Conservation (phyloP, 2,329 filamentous ascomycete species). For the Aaosphaeria pasadenensis region DNA sequence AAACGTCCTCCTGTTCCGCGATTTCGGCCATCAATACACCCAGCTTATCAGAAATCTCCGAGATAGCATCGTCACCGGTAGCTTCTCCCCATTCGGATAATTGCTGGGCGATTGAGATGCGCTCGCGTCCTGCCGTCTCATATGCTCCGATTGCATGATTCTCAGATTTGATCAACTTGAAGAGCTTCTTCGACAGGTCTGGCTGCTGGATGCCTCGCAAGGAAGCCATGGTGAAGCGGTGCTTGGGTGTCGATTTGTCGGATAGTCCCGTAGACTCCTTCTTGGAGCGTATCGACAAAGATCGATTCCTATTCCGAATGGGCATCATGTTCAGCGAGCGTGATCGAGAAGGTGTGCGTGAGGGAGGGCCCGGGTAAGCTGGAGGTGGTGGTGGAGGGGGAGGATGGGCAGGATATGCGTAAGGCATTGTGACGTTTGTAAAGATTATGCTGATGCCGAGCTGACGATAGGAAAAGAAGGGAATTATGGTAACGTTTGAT, state of each 20-base stretch:
- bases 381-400: conserved; percentile 23
- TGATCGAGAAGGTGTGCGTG: conserved; percentile 17
- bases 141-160: conserved; percentile 84
- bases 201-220: conserved; percentile 82
- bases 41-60: conserved; percentile 91
- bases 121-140: conserved; percentile 81
- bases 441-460: conserved; percentile 5
- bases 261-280: conserved; percentile 46
- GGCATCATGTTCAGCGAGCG: conserved; percentile 30
- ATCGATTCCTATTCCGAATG: conserved; percentile 60
- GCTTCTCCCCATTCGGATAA: conserved; percentile 96
- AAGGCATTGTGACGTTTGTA: conserved; percentile 16
- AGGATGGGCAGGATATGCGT: conserved; percentile 17
- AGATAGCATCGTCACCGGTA: conserved; percentile 81
- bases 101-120: conserved; percentile 79
- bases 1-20: conserved; percentile 87
- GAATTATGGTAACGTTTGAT: conserved; percentile 2
- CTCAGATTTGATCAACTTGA: conserved; percentile 90
- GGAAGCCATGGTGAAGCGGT: conserved; percentile 81
- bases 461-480: conserved; percentile 1
- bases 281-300: conserved; percentile 69
- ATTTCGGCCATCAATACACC: conserved; percentile 90
- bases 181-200: conserved; percentile 84
- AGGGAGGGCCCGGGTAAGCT: conserved; percentile 18
- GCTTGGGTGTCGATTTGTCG: conserved; percentile 48